Evolutionary conservation across 1,139 yeast species (phyloP), one percentile per base, ranked within the genome.

Genomic region (Geotrichum candidum): DNA sequence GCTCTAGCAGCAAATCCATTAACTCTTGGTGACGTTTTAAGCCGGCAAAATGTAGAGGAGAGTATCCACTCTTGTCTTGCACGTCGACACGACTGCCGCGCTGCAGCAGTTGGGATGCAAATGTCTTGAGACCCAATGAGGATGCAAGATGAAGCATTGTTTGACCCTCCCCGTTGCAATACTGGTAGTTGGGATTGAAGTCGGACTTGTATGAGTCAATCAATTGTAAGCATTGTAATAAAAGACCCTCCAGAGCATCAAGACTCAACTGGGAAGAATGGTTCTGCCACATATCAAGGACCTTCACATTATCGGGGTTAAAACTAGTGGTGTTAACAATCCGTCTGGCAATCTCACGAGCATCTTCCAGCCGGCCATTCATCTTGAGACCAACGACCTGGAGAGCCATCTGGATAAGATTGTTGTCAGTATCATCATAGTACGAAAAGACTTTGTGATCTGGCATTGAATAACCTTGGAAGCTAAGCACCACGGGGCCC

Each of bases 361-460:
- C 96, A 75, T 90, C 96, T 71, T 90, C 96, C 61, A 90, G 77
- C 69, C 86, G 86, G 65, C 97, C 97, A 72, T 90, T 90, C 96
- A 90, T 90, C 75, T 90, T 90, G 73, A 90, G 78, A 1, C 97
- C 97, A 50, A 91, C 96, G 67, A 91, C 90, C 70, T 90, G 96
- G 67, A 91, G 78, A 0, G 97, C 97, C 68, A 91, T 78, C 73
- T 90, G 97, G 72, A 90, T 88, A 70, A 91, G 80, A 72, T 90
- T 96, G 66, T 92, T 82, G 73, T 91, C 97, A n/a, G 96, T 88
- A 72, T 91, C 97, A 76, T 91, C 97, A 53, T 88, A 82, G 70
- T 91, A 91, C 0, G 96, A 88, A 72, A 91, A 91, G 0, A 88
- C 79, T 69, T 81, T 85, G 59, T 78, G 80, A 60, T 80, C 82